Evolutionary conservation across 1,284 basidiomycete species (phyloP).

Genomic region (Ustilago crameri): DNA sequence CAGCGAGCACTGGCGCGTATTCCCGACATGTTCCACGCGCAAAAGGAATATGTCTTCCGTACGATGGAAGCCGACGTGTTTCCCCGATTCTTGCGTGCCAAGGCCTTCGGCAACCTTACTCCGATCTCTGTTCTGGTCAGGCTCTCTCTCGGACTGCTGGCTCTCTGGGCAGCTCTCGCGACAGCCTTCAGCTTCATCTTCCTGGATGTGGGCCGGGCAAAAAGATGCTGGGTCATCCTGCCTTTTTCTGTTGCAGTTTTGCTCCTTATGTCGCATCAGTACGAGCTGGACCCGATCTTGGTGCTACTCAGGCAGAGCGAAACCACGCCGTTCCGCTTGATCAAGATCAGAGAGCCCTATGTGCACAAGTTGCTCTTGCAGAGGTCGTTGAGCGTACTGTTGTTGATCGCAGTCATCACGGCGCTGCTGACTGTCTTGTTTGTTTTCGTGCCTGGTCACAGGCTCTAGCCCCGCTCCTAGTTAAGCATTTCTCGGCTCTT

Average conservation of each 20-base stretch:
- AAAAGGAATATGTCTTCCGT: conserved; percentile 94
- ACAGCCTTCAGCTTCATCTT: conserved; percentile 91
- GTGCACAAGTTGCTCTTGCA: conserved; percentile 87
- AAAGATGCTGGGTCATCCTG: conserved; percentile 94
- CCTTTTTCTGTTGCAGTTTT: conserved; percentile 91
- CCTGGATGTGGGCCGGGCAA: conserved; percentile 87
- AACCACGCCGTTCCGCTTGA: conserved; percentile 83
- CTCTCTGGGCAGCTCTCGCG: conserved; percentile 90
- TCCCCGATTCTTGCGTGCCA: conserved; percentile 86
- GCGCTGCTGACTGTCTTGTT: conserved; percentile 85
- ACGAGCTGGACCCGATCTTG: conserved; percentile 89
- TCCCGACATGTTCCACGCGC: conserved; percentile 94
- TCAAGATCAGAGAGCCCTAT: conserved; percentile 88
- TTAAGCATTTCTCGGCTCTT: background rate
- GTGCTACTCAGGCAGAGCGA: conserved; percentile 69
- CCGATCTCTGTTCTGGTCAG: conserved; percentile 83
- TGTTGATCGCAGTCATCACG: conserved; percentile 76
- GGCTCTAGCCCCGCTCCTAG: conserved; percentile 72
- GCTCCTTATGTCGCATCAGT: conserved; percentile 91
- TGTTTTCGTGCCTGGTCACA: conserved; percentile 89
- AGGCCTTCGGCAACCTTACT: conserved; percentile 96
- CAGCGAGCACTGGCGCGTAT: conserved; percentile 84
- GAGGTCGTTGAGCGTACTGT: conserved; percentile 82
- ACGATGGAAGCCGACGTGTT: conserved; percentile 98
- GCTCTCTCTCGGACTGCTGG: conserved; percentile 79